Base-by-base conservation (phyloP, 176 grass and related monocot species). In the Elaeis guineensis region DNA sequence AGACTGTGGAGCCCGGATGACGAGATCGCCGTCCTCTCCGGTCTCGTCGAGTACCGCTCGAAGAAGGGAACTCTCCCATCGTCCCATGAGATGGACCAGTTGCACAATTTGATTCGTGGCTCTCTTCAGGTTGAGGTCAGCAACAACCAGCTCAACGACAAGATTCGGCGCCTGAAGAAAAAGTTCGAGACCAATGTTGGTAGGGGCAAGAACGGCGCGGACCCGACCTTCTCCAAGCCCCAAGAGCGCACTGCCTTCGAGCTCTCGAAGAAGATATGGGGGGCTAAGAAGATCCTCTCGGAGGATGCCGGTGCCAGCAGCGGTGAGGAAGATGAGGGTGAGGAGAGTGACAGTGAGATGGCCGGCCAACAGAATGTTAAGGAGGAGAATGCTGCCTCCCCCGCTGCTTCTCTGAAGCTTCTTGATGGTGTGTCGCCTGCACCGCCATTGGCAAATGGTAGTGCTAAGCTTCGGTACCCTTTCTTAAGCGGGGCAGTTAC, bases 131-230 rank as follows among this genome's bases (percentile, higher is more conserved):
- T 64, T 18, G 75, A 79, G 55, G 79, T 80, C 7, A 71, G 72
- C 54, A 70, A 50, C 17, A 77, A 64, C 7, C 87, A 86, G 76
- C 65, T 90, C 15, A 72, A 64, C 11, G 76, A 86, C 12, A 90
- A 90, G 65, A 64, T 86, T n/a, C 64, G 82, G 5, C 66, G 82
- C 26, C 82, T 90, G 59, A 90, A 77, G 72, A 77, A 90, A 63
- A 86, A 83, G 26, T 90, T 67, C 69, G 23, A 63, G 19, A 17
- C 49, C 0, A 66, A 76, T 16, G 22, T 57, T 3, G 23, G 61
- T 6, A 79, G 79, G 12, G 57, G 29, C 16, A 85, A 70, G 75
- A 86, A 71, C 11, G 72, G 79, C 0, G 20, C 54, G 12, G 75
- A 65, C 12, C 65, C 71, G 9, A 70, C 70, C 0, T 61, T 82